Conservation (phyloP, 1,284 basidiomycete genomes). For the Rhodotorula sp. region DNA sequence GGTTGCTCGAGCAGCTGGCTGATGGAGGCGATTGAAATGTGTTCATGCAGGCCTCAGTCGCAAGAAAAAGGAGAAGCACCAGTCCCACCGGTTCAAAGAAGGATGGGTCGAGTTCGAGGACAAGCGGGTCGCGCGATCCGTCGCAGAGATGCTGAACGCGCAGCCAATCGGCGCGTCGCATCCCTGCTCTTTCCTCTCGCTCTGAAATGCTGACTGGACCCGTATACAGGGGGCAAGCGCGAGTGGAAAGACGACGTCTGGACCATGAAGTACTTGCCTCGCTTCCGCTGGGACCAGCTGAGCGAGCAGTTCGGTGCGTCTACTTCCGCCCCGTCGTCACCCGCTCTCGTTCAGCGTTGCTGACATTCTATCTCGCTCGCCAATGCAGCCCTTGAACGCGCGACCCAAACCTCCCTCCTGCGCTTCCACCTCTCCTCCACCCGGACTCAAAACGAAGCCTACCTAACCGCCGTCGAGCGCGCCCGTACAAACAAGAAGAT, state of each 20-base stretch:
- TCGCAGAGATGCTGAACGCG: slow-evolving; percentile 94
- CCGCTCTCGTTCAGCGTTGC: neutral
- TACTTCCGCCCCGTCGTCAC: neutral
- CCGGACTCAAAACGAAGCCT: slow-evolving; percentile 83
- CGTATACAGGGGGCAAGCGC: slow-evolving; percentile 68
- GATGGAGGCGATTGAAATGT: slow-evolving; percentile 43
- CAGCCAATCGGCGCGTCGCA: slow-evolving; percentile 67
- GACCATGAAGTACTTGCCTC: slow-evolving; percentile 98
- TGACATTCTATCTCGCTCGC: neutral
- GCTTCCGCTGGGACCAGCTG: slow-evolving; percentile 98
- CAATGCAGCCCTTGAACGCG: slow-evolving; percentile 80
- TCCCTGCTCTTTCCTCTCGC: neutral
- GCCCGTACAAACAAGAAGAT: slow-evolving; percentile 88
- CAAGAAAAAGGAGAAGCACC: slow-evolving; percentile 66
- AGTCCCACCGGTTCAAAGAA: slow-evolving; percentile 69
- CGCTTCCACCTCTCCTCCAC: slow-evolving; percentile 88
- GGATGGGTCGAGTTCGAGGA: slow-evolving; percentile 98
- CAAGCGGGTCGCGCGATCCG: slow-evolving; percentile 83
- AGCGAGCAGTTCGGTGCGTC: slow-evolving; percentile 93
- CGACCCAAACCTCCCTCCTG: slow-evolving; percentile 79
- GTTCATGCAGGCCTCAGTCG: slow-evolving; percentile 53
- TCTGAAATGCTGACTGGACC: neutral
- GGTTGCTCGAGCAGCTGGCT: neutral
- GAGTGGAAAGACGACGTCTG: slow-evolving; percentile 96
- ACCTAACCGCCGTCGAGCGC: slow-evolving; percentile 90